Base-by-base conservation (phyloP, 306 rosid genomes). In the Trifolium fragiferum region DNA sequence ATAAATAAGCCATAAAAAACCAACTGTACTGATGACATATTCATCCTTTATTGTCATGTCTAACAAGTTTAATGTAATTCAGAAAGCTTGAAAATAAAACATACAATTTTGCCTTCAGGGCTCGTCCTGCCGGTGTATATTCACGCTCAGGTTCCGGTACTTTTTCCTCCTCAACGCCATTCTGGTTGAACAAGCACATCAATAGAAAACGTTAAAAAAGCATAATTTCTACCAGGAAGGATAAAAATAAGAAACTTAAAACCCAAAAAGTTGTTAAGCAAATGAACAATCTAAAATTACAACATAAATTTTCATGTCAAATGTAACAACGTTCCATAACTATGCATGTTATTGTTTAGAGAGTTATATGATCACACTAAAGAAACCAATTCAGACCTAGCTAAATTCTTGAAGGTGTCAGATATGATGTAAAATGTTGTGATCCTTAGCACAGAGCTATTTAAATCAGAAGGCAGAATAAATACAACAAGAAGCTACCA, bases 111-210 rank as follows among this genome's bases (percentile, higher is more conserved):
- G 75, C 80, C 81, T 87, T 95, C 67, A 89, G 85, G 74, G 99
- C 97, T 51, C 98, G 93, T 79, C 99, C 99, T 41, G 99, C 99
- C 14, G 97, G 91, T 40, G 99, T 95, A 80, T 95, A 95, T 78
- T 92, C 98, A 62, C 90, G 91, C 83, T 81, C 96, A 8, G 96
- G 98, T 86, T 90, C 99, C 25, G 97, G 99, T 78, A 86, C 93
- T 65, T 74, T 86, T 60, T 88, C 99, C 67, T 89, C 93, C 71
- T 92, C 97, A 21, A 83, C 95, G 20, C 92, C 90, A 84, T 93
- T 85, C 99, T 92, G 98, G 75, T 76, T 68, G 72, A 49, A 72
- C 76, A 80, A 77, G 65, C 74, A 59, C 68, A 79, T 70, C 68
- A 67, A 77, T 74, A 74, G 72, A 73, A 81, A 55, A 51, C 38